Evolutionary conservation across 2,329 filamentous ascomycete species (phyloP), one percentile per base, ranked within the genome.

Genomic region (Monilinia laxa): DNA sequence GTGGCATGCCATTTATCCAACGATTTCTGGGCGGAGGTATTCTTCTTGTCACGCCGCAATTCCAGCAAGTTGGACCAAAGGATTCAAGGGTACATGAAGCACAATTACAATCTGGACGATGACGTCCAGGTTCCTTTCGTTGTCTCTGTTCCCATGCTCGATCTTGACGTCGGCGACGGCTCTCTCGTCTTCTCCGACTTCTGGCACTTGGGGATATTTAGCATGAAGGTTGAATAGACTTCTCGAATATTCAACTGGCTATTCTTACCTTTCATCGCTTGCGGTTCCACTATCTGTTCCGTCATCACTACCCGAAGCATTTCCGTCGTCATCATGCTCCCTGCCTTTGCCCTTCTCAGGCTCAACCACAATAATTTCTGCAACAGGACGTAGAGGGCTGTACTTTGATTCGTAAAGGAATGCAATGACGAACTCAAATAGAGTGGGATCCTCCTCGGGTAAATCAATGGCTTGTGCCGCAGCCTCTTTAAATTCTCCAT

Each of bases 371-470:
- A 58, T 42, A 54, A 31, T 54, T 31, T 77, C 77, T 3, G 80
- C 76, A 45, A 77, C 75, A n/a, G 81, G 75, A 68, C 75, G 79
- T 66, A 82, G 81, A 47, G 82, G 82, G 4, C 79, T 75, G 69
- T 80, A 83, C 65, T 75, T 79, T 25, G 77, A 79, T 69, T 84
- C 81, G 69, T 83, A 84, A 16, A 84, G 74, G 62, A 79, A 84
- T n/a, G 81, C 80, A 47, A 85, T 75, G 53, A 84, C 73, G 68
- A 83, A 83, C 67, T 82, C 81, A 68, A 85, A 84, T 57, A 82
- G 79, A 64, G 79, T 78, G 3, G 82, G 81, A 69, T 83, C 78
- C 68, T 84, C 82, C 67, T 84, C 82, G 0, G 81, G 82, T 1
- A 85, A 74, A 70, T 82, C 77, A 62, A 85, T 79, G 18, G 78